phyloP scores from a whole-genome alignment of 129 eudicot species.

The Tagetes patula region DNA sequence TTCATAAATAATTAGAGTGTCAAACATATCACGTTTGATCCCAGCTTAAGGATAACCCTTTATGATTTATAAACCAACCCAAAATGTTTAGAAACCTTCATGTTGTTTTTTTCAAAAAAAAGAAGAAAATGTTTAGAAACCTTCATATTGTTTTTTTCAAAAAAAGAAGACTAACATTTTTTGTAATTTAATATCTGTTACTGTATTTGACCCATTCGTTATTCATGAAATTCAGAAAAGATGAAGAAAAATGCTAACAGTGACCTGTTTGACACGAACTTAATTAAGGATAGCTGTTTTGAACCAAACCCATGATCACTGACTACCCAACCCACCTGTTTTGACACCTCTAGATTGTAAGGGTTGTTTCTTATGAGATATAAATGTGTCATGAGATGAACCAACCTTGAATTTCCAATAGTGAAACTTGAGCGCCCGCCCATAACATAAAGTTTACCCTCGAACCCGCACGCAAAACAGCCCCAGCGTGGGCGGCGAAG shows the following conservation, averaged over 20 bases:
- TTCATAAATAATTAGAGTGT: neutral
- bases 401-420: constrained; percentile 87
- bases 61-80: neutral
- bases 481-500: constrained; percentile 95
- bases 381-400: constrained; percentile 26
- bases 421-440: constrained; percentile 97
- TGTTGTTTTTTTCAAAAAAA: neutral
- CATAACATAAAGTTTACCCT: constrained; percentile 89
- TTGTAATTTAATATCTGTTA: neutral
- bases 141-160: neutral
- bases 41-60: too few species aligned
- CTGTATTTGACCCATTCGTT: neutral
- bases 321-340: constrained; percentile 2
- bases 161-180: neutral
- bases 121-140: neutral
- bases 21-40: neutral
- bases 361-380: neutral
- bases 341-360: neutral
- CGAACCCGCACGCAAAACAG: constrained; percentile 82
- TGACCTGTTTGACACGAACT: neutral
- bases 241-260: neutral
- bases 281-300: neutral
- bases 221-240: neutral
- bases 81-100: neutral
- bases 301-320: neutral